Conservation (phyloP, 257 asterid genomes). For the Apocynum venetum region DNA sequence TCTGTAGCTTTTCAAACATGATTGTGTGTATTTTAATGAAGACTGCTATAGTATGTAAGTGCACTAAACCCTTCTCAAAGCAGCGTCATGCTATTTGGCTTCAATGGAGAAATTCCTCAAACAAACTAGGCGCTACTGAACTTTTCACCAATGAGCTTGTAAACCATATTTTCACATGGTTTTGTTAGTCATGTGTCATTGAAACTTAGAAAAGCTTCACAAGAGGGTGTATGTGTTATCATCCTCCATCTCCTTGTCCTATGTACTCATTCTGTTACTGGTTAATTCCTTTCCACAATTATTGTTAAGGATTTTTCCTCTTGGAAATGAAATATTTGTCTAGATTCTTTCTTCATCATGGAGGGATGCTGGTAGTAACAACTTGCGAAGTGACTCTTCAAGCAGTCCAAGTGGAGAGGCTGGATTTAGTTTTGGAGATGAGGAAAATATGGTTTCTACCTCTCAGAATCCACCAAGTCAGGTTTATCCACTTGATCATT, state of each 20-base stretch:
- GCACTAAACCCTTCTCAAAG: background rate
- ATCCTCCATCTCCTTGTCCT: background rate
- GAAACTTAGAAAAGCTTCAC: background rate
- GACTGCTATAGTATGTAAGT: background rate
- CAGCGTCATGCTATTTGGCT: background rate
- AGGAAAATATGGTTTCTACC: conserved; percentile 90
- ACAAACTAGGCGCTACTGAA: background rate
- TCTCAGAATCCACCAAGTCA: conserved; percentile 37
- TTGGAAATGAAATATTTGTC: background rate
- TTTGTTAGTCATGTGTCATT: background rate
- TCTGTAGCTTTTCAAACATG: background rate
- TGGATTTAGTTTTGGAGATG: conserved; percentile 56
- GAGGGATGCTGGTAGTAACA: conserved; percentile 40
- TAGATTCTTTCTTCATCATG: conserved; percentile 84
- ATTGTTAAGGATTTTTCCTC: background rate
- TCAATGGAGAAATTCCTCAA: background rate
- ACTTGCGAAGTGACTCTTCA: conserved; percentile 53
- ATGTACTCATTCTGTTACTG: too few species aligned
- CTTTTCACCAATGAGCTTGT: background rate
- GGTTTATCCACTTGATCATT: conserved; percentile 38
- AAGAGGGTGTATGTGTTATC: too few species aligned
- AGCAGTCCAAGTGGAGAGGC: conserved; percentile 55
- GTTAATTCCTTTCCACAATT: background rate
- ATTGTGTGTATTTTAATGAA: background rate
- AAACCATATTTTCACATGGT: background rate